Conservation (phyloP, 2,329 filamentous ascomycete genomes). For the Stemphylium lycopersici region DNA sequence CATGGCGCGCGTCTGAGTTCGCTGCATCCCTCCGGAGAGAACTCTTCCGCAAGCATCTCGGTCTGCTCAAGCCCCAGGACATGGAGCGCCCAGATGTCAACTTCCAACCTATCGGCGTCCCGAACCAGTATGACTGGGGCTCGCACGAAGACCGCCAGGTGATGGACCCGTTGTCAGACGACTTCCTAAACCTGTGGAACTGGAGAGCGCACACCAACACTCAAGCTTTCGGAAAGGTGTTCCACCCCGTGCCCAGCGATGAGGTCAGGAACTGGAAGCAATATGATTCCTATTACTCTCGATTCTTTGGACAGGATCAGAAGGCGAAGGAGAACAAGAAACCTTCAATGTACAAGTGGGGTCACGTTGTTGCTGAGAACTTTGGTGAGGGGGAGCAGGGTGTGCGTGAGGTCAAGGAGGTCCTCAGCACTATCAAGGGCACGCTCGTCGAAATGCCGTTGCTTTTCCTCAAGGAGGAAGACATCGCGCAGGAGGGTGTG, state of each 20-base stretch:
- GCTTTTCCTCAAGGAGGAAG: conserved; percentile 81
- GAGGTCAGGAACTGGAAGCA: conserved; percentile 72
- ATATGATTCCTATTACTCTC: conserved; percentile 73
- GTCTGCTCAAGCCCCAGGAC: conserved; percentile 76
- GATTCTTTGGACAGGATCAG: conserved; percentile 63
- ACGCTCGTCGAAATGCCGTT: conserved; percentile 83
- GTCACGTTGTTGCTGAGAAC: conserved; percentile 74
- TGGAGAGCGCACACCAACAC: conserved; percentile 77
- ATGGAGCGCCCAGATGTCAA: conserved; percentile 65
- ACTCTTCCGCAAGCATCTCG: conserved; percentile 90
- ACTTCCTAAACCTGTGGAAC: conserved; percentile 76
- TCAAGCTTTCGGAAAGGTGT: conserved; percentile 77
- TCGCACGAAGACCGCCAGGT: conserved; percentile 63
- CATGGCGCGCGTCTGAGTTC: conserved; percentile 75
- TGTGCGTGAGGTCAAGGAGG: conserved; percentile 62
- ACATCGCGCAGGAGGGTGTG: conserved; percentile 84
- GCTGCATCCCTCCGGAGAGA: conserved; percentile 81
- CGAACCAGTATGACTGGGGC: conserved; percentile 60
- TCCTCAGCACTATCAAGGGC: conserved; percentile 73
- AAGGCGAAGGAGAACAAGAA: conserved; percentile 50
- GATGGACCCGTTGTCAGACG: conserved; percentile 71
- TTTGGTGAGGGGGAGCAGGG: conserved; percentile 53
- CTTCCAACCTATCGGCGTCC: conserved; percentile 62
- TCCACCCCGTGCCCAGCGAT: conserved; percentile 79
- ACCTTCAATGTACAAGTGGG: conserved; percentile 74